A percentile compares a stretch with the other conserved stretches of the same genome.
Evolutionary conservation across 768 basidiomycete species (phyloP).

Genomic region (Crassisporium funariophilum): DNA sequence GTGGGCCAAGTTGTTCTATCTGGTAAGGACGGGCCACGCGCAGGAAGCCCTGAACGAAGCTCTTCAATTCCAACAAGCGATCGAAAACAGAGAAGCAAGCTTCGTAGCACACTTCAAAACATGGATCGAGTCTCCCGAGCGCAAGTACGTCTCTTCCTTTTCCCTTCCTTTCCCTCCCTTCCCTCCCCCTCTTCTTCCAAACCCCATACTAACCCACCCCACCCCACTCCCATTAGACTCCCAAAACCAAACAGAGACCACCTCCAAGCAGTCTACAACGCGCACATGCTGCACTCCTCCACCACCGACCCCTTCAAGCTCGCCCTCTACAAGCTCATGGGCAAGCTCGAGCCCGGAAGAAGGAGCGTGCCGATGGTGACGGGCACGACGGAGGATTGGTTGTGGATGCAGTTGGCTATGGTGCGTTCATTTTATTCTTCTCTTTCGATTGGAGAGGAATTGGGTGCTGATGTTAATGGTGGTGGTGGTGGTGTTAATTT

Average conservation of each 20-base stretch:
- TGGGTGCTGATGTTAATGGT: no score
- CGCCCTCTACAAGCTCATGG: constrained; percentile 94
- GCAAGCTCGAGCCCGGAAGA: constrained; percentile 81
- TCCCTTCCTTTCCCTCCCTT: not conserved
- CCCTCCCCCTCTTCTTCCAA: constrained; percentile 3
- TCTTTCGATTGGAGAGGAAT: no score
- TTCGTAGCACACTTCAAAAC: constrained; percentile 83
- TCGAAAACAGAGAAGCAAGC: constrained; percentile 76
- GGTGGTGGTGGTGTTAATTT: no score
- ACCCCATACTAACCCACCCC: no score
- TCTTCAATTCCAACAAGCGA: constrained; percentile 63
- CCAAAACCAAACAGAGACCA: constrained; percentile 79
- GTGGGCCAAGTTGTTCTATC: constrained; percentile 94
- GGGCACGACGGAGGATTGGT: constrained; percentile 94
- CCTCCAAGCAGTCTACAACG: constrained; percentile 77
- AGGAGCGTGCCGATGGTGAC: constrained; percentile 85
- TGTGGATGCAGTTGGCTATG: constrained; percentile 96
- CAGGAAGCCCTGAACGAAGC: constrained; percentile 83
- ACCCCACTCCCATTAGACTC: constrained; percentile 42
- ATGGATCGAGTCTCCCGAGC: constrained; percentile 81
- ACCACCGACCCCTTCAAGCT: constrained; percentile 95
- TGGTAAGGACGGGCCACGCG: constrained; percentile 83
- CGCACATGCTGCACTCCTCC: constrained; percentile 87
- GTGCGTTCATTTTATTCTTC: no score
- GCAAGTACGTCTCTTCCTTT: constrained; percentile 66